Conservation (phyloP, 2,329 filamentous ascomycete species). For the Alternaria burnsii region DNA sequence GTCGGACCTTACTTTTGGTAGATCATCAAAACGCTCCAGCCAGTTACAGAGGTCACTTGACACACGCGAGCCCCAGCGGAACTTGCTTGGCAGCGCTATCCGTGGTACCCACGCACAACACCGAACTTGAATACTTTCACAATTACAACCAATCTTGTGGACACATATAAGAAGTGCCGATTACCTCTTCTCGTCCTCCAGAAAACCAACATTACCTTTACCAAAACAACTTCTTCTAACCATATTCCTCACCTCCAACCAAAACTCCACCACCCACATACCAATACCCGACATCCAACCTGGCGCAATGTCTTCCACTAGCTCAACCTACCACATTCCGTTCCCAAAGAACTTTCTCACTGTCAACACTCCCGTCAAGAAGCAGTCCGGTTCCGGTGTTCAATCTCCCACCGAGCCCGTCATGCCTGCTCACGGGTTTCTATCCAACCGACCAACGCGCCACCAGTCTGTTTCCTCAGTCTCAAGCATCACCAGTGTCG, state of each 20-base stretch:
- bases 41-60: slow-evolving; percentile 36
- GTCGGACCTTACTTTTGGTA: slow-evolving; percentile 20
- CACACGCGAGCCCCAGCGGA: slow-evolving; percentile 36
- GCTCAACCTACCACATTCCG: slow-evolving; percentile 48
- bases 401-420: slow-evolving; percentile 30
- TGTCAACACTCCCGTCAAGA: slow-evolving; percentile 47
- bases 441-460: slow-evolving; percentile 47
- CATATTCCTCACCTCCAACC: slow-evolving; percentile 9
- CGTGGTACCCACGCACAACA: slow-evolving; percentile 17
- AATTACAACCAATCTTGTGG: slow-evolving; percentile 11
- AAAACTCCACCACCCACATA: slow-evolving; percentile 6
- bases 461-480: slow-evolving; percentile 43
- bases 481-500: slow-evolving; percentile 27
- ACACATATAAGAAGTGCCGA: slow-evolving; percentile 29
- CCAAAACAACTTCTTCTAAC: not conserved
- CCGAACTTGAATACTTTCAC: slow-evolving; percentile 6
- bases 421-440: slow-evolving; percentile 45
- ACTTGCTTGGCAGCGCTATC: slow-evolving; percentile 30
- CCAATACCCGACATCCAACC: slow-evolving; percentile 26
- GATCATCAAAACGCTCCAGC: slow-evolving; percentile 23
- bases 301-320: slow-evolving; percentile 47
- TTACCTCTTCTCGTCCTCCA: slow-evolving; percentile 14
- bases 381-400: slow-evolving; percentile 13
- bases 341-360: slow-evolving; percentile 48
- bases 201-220: slow-evolving; percentile 13